Evolutionary conservation across 345 rosid species (phyloP).

Genomic region (Rubroshorea leprosula): DNA sequence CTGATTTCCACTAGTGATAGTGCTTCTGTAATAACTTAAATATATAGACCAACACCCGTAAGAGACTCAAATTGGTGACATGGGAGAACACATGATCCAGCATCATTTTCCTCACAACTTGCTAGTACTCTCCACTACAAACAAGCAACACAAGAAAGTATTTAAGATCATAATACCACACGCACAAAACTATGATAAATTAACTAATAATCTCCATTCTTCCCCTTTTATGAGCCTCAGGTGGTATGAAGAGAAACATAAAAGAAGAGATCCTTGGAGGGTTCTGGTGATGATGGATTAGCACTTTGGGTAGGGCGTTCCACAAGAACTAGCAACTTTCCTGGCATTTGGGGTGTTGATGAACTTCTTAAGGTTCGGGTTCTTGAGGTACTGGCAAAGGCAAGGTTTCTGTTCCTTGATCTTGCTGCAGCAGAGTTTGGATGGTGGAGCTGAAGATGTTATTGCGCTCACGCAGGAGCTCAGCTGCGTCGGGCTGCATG

Average conservation of each 20-base stretch:
- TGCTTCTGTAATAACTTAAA: slow-evolving; percentile 9
- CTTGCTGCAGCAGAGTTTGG: slow-evolving; percentile 63
- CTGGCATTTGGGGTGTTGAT: slow-evolving; percentile 83
- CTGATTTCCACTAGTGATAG: slow-evolving; percentile 17
- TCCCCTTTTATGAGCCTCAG: not conserved
- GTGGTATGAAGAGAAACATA: slow-evolving; percentile 10
- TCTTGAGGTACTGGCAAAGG: slow-evolving; percentile 74
- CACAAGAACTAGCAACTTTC: slow-evolving; percentile 79
- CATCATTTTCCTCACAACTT: slow-evolving; percentile 16
- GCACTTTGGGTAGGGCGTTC: slow-evolving; percentile 84
- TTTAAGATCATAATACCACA: not conserved
- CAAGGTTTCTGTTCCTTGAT: slow-evolving; percentile 86
- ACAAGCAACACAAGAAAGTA: not conserved
- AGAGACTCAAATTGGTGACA: slow-evolving; percentile 19
- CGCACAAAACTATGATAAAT: slow-evolving; percentile 10
- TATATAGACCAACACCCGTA: slow-evolving; percentile 17
- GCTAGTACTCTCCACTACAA: slow-evolving; percentile 8
- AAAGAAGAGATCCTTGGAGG: not conserved
- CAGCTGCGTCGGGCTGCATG: slow-evolving; percentile 73
- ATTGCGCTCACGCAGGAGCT: slow-evolving; percentile 81
- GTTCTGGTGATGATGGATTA: slow-evolving; percentile 19
- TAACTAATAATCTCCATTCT: slow-evolving; percentile 10
- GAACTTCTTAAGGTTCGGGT: slow-evolving; percentile 62
- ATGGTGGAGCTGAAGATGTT: slow-evolving; percentile 61
- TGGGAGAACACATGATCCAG: slow-evolving; percentile 24